Percentiles rank a stretch among this genome's conserved stretches.
phyloP scores from a whole-genome alignment of 192 early-diverging fungal species.

The Chytriomyces sp. region DNA sequence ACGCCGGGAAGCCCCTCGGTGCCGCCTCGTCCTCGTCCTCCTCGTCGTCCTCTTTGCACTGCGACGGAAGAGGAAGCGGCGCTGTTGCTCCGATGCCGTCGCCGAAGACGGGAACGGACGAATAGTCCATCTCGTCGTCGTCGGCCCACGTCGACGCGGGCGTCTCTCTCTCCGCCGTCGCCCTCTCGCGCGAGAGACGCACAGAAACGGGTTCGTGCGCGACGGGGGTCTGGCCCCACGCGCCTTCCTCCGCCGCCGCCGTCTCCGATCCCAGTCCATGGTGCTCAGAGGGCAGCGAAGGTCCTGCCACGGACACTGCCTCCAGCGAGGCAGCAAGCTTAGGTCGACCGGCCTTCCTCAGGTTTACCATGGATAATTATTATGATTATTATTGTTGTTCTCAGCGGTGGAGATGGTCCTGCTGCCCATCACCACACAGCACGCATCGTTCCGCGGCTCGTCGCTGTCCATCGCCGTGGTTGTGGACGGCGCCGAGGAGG shows the following conservation, averaged over 20 bases:
- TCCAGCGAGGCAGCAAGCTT: background rate
- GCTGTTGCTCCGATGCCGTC: conserved; percentile 28
- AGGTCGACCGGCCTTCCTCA: background rate
- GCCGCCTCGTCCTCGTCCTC: too few relatives aligned
- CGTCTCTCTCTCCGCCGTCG: background rate
- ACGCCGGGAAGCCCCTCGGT: too few relatives aligned
- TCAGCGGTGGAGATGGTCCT: too few relatives aligned
- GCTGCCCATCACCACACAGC: too few relatives aligned
- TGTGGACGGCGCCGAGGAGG: too few relatives aligned
- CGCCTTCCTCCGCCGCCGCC: background rate
- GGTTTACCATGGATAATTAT: too few relatives aligned
- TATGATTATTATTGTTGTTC: too few relatives aligned
- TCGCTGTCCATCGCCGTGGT: too few relatives aligned
- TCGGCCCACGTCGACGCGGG: conserved; percentile 31
- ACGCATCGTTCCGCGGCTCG: too few relatives aligned
- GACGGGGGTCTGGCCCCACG: background rate
- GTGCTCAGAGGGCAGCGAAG: background rate
- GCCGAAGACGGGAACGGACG: conserved; percentile 35
- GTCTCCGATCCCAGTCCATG: background rate
- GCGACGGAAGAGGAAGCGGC: background rate
- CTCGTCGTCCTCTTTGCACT: too few relatives aligned
- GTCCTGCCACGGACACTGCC: background rate
- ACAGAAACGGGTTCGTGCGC: background rate
- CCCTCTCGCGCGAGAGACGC: background rate
- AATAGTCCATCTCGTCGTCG: conserved; percentile 42